Evolutionary conservation across 1,139 yeast genomes (phyloP).

Genomic region (Scheffersomyces quercinus): DNA sequence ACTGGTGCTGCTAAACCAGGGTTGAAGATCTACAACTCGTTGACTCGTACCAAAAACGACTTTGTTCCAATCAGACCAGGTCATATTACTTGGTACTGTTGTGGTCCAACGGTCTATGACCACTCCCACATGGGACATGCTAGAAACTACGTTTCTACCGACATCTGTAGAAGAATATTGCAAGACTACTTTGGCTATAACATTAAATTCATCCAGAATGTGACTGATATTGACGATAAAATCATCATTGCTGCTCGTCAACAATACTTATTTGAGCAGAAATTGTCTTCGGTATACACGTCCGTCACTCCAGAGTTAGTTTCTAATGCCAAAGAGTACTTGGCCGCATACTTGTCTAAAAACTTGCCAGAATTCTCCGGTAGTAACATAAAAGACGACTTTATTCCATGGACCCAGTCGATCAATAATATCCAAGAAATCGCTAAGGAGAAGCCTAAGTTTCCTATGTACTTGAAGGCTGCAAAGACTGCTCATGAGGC

Average conservation of each 20-base stretch:
- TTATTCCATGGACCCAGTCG: conserved; percentile 51
- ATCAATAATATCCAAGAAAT: conserved; percentile 50
- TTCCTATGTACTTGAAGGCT: conserved; percentile 81
- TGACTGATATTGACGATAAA: conserved; percentile 96
- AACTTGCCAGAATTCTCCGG: conserved; percentile 53
- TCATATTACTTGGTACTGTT: conserved; percentile 89
- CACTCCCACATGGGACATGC: conserved; percentile 99
- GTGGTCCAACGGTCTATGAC: conserved; percentile 99
- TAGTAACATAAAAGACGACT: conserved; percentile 32
- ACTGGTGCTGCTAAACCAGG: conserved; percentile 15
- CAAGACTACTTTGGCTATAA: conserved; percentile 91
- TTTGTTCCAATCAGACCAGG: conserved; percentile 65
- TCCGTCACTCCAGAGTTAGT: conserved; percentile 39
- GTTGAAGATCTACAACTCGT: conserved; percentile 63
- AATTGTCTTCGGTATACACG: conserved; percentile 36
- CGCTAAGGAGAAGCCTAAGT: conserved; percentile 67
- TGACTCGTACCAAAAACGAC: conserved; percentile 77
- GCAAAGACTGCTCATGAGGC: conserved; percentile 54
- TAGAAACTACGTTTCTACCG: conserved; percentile 91
- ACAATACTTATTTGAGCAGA: conserved; percentile 66
- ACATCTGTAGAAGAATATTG: conserved; percentile 83
- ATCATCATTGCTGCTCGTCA: conserved; percentile 95
- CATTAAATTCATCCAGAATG: conserved; percentile 87
- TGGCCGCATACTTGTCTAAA: conserved; percentile 51
- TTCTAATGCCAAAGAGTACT: conserved; percentile 41